phyloP scores from a whole-genome alignment of 345 rosid species.

The Syzygium oleosum region DNA sequence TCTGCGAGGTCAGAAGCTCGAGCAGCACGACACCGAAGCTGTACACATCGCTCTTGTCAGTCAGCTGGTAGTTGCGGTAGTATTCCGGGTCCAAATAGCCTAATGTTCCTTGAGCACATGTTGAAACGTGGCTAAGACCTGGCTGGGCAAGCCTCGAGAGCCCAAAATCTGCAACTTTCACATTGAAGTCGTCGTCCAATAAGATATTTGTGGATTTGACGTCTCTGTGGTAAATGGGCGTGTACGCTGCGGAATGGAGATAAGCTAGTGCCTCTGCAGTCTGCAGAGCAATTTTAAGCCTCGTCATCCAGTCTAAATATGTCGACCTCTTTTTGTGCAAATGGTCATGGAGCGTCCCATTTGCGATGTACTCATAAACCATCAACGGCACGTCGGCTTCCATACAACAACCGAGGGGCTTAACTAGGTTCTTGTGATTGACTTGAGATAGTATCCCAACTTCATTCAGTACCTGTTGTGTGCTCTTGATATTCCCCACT shows the following conservation, averaged over 20 bases:
- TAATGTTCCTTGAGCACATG: slow-evolving; percentile 59
- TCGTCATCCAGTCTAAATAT: slow-evolving; percentile 35
- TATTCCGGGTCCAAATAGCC: slow-evolving; percentile 64
- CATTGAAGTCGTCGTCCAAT: slow-evolving; percentile 29
- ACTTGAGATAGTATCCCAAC: slow-evolving; percentile 59
- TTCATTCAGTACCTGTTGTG: slow-evolving; percentile 56
- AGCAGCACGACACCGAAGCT: slow-evolving; percentile 51
- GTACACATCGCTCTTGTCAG: slow-evolving; percentile 56
- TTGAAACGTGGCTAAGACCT: slow-evolving; percentile 54
- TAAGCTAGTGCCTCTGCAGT: slow-evolving; percentile 57
- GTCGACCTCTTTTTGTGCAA: slow-evolving; percentile 24
- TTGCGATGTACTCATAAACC: slow-evolving; percentile 50
- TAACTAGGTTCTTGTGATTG: slow-evolving; percentile 57
- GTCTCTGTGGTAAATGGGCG: slow-evolving; percentile 54
- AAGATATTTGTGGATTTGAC: slow-evolving; percentile 59
- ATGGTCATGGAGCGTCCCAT: slow-evolving; percentile 53
- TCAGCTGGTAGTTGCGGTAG: slow-evolving; percentile 48
- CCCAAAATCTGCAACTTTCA: slow-evolving; percentile 54
- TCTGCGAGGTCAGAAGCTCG: slow-evolving; percentile 47
- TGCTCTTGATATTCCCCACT: slow-evolving; percentile 59
- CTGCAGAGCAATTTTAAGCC: slow-evolving; percentile 40
- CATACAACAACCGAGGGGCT: slow-evolving; percentile 49
- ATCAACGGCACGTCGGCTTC: slow-evolving; percentile 50
- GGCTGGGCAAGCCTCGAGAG: slow-evolving; percentile 51
- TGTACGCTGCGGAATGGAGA: slow-evolving; percentile 45